phyloP scores from a whole-genome alignment of 495 filamentous ascomycete genomes.

The Hypoxylon crocopeplum region DNA sequence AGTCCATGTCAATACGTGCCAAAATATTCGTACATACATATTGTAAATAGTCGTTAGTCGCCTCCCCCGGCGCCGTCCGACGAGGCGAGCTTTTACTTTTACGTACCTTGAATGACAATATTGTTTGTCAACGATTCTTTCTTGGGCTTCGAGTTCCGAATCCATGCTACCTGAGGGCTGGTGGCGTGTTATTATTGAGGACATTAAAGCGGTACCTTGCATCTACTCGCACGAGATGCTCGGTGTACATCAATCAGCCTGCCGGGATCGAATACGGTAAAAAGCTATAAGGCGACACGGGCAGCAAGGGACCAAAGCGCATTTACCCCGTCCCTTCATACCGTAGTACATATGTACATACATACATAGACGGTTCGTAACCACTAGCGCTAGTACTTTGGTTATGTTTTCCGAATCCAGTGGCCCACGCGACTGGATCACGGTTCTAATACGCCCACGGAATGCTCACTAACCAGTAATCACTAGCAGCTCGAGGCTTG shows the following conservation, averaged over 20 bases:
- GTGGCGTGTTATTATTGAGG: neutral
- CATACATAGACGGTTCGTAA: constrained; percentile 13
- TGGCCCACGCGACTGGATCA: constrained; percentile 35
- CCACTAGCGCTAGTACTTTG: constrained; percentile 20
- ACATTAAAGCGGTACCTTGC: constrained; percentile 4
- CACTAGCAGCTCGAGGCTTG: neutral
- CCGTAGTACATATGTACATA: too few relatives aligned
- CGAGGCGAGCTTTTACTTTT: too few relatives aligned
- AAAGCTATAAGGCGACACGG: constrained; percentile 16
- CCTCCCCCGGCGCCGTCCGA: too few relatives aligned
- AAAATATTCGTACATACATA: too few relatives aligned
- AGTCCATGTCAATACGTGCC: too few relatives aligned
- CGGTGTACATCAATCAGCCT: constrained; percentile 15
- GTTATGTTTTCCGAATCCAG: constrained; percentile 27
- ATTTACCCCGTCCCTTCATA: constrained; percentile 30
- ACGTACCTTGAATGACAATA: too few relatives aligned
- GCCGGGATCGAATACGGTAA: constrained; percentile 20
- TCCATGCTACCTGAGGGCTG: too few relatives aligned
- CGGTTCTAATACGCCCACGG: constrained; percentile 1
- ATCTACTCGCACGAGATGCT: neutral
- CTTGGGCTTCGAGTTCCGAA: neutral
- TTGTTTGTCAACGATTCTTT: constrained; percentile 7
- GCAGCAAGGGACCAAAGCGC: constrained; percentile 25
- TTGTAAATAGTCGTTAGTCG: too few relatives aligned
- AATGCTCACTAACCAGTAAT: neutral